Conservation (phyloP, 108 stramenopile genomes). For the Conticribra weissflogii region DNA sequence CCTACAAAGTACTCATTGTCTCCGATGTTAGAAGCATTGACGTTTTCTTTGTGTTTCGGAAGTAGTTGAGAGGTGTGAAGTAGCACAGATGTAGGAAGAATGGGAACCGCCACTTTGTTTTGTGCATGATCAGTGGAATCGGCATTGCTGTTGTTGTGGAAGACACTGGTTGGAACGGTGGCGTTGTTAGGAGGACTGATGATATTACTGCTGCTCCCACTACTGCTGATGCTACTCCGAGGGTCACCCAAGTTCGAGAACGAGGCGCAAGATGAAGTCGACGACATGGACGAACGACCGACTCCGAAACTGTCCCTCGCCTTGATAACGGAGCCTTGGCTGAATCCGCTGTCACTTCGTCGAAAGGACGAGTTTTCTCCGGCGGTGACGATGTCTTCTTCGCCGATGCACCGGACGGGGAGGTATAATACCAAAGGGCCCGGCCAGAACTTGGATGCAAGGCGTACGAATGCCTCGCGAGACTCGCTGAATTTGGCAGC, state of each 20-base stretch:
- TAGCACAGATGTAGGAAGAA: slow-evolving; percentile 23
- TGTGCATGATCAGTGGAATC: neutral
- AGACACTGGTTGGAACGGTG: no score
- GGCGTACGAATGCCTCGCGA: slow-evolving; percentile 32
- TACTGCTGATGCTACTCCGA: no score
- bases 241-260: neutral
- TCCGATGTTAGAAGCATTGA: neutral
- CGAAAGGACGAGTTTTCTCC: no score
- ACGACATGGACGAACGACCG: slow-evolving; percentile 7
- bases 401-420: slow-evolving; percentile 15
- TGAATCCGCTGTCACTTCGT: neutral
- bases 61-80: slow-evolving; percentile 7
- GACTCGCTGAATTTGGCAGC: slow-evolving; percentile 38
- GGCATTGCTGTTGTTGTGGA: no score
- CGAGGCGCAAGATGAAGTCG: slow-evolving; percentile 8
- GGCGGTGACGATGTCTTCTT: slow-evolving; percentile 3
- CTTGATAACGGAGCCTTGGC: neutral
- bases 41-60: neutral
- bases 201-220: no score
- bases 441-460: slow-evolving; percentile 40
- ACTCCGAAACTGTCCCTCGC: neutral
- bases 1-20: slow-evolving; percentile 26
- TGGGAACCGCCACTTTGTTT: neutral
- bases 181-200: no score
- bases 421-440: slow-evolving; percentile 38